Percentiles rank a stretch among this genome's conserved stretches.
These are phyloP conservation scores for Globisporangium megalacanthum DNA, from an alignment of 352 stramenopile genomes.

Conservation along the genomic window DNA sequence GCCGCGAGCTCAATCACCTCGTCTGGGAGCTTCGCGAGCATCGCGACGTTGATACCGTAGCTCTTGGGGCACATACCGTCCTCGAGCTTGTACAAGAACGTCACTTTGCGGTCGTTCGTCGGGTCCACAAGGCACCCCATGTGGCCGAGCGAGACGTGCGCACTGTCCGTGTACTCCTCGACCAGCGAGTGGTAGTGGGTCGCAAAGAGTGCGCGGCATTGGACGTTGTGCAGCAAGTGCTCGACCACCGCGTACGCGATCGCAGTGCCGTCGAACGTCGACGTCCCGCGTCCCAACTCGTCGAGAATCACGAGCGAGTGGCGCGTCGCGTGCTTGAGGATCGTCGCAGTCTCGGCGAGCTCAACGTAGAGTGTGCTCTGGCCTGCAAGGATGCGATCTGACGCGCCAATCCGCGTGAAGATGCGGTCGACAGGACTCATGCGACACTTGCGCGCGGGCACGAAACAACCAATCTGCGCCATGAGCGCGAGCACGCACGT, in stretches of 20 bases:
- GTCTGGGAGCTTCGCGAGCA: constrained; percentile 95
- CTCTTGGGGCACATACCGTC: constrained; percentile 96
- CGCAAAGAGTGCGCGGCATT: constrained; percentile 96
- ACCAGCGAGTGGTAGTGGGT: constrained; percentile 98
- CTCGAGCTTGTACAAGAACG: constrained; percentile 99
- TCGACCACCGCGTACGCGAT: constrained; percentile 97
- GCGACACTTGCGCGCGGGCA: constrained; percentile 92
- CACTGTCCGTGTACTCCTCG: constrained; percentile 72
- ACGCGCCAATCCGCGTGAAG: constrained; percentile 99
- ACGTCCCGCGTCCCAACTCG: constrained; percentile 97
- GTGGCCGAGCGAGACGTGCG: constrained; percentile 62
- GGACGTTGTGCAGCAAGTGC: constrained; percentile 80
- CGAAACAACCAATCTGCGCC: constrained; percentile 98
- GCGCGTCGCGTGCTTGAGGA: constrained; percentile 93
- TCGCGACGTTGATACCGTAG: constrained; percentile 99
- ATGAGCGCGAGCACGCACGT: constrained; percentile 97
- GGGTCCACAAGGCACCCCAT: constrained; percentile 83
- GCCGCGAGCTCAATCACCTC: constrained; percentile 92
- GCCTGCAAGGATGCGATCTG: constrained; percentile 96
- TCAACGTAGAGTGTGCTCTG: constrained; percentile 99
- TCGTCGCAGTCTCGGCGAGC: constrained; percentile 97
- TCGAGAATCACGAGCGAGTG: constrained; percentile 98
- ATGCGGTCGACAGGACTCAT: constrained; percentile 98
- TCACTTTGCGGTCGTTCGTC: constrained; percentile 91
- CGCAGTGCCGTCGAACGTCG: constrained; percentile 97